phyloP scores from a whole-genome alignment of 2,329 filamentous ascomycete genomes.

The Cadophora malorum region DNA sequence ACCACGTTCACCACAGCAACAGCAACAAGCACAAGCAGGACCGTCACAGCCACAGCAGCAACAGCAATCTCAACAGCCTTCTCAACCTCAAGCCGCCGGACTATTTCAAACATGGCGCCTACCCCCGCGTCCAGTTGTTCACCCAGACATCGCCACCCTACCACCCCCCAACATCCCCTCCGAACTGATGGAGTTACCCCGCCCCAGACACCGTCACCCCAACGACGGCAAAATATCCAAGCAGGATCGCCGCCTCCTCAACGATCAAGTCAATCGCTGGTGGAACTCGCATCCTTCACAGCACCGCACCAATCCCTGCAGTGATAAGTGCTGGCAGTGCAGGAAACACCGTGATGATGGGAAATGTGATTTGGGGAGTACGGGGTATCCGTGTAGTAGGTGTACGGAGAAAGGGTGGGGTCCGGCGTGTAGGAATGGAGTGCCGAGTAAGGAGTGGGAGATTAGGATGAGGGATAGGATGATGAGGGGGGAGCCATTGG shows the following conservation, averaged over 20 bases:
- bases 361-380: not conserved
- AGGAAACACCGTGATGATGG: not conserved
- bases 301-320: not conserved
- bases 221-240: not conserved
- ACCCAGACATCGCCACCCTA: not conserved
- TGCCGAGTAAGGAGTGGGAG: conserved; percentile 2
- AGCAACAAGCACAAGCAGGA: no score
- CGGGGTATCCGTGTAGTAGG: not conserved
- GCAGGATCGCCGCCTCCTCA: not conserved
- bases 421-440: not conserved
- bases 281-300: not conserved
- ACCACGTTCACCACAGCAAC: no score
- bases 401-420: not conserved
- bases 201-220: not conserved
- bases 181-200: not conserved
- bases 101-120: not conserved
- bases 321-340: not conserved
- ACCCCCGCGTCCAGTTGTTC: not conserved
- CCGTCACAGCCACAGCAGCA: no score
- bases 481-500: not conserved
- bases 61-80: no score
- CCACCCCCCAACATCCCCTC: not conserved
- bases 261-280: not conserved
- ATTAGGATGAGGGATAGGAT: not conserved
- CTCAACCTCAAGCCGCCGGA: no score